These are phyloP conservation scores for Akebia trifoliata DNA, from an alignment of 164 flowering plant species.

Conservation along the genomic window DNA sequence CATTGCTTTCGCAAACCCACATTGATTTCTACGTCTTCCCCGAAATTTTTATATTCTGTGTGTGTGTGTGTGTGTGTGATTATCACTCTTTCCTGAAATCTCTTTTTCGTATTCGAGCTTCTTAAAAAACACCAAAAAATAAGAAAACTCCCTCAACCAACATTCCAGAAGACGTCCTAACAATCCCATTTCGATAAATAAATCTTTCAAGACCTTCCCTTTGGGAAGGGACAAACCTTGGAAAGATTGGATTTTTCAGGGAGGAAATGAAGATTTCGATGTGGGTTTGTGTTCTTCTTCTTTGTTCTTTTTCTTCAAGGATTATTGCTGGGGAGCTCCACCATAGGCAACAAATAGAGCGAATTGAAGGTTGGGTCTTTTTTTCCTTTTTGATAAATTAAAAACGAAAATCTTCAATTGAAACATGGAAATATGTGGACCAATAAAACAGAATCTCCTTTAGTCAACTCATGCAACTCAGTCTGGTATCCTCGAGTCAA, in stretches of 20 bases:
- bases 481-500: too few relatives aligned
- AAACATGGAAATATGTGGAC: too few relatives aligned
- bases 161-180: conserved; percentile 18
- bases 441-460: too few relatives aligned
- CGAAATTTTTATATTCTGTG: conserved; percentile 3
- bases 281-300: conserved; percentile 30
- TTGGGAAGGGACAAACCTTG: conserved; percentile 6
- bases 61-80: conserved; percentile 1
- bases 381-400: background rate
- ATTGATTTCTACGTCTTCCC: conserved; percentile 7
- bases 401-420: too few relatives aligned
- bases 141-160: conserved; percentile 23
- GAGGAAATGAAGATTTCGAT: conserved; percentile 26
- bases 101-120: conserved; percentile 9
- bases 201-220: too few relatives aligned
- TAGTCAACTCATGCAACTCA: too few relatives aligned
- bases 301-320: conserved; percentile 17
- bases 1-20: too few relatives aligned
- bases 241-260: background rate
- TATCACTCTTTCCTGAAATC: background rate
- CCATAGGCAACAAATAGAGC: conserved; percentile 47
- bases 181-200: conserved; percentile 6
- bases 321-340: conserved; percentile 33
- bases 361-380: conserved; percentile 52
- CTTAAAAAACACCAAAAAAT: conserved; percentile 10